phyloP scores from a whole-genome alignment of 2,329 filamentous ascomycete genomes.

The Xylaria polymorpha region DNA sequence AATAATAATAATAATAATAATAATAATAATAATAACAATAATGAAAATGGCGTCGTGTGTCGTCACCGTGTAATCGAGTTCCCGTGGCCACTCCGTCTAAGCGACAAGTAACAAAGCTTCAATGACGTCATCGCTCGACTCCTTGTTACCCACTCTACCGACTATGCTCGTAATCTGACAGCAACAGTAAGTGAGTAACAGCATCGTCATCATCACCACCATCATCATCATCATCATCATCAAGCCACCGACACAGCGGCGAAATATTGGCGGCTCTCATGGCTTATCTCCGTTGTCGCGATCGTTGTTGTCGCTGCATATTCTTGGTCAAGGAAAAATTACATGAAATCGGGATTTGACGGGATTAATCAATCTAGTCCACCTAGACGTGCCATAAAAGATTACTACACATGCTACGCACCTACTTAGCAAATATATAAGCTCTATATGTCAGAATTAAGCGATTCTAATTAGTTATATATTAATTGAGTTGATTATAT shows the following conservation, averaged over 20 bases:
- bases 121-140: constrained; percentile 6
- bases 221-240: neutral
- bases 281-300: no score
- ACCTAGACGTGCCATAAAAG: no score
- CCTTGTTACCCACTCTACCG: neutral
- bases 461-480: no score
- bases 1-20: neutral
- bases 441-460: no score
- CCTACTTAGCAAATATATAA: no score
- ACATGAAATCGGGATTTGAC: no score
- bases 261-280: neutral
- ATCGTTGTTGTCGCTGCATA: no score
- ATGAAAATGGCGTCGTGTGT: neutral
- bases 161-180: neutral
- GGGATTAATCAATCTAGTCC: no score
- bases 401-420: no score
- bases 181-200: neutral
- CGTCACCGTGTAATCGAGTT: neutral
- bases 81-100: neutral
- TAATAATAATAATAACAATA: neutral
- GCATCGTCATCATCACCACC: no score
- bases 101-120: constrained; percentile 2
- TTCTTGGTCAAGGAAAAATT: no score
- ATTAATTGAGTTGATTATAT: no score
- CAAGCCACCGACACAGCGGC: constrained; percentile 3